phyloP scores from a whole-genome alignment of 2,329 filamentous ascomycete species.

The Ophiostoma populinum region DNA sequence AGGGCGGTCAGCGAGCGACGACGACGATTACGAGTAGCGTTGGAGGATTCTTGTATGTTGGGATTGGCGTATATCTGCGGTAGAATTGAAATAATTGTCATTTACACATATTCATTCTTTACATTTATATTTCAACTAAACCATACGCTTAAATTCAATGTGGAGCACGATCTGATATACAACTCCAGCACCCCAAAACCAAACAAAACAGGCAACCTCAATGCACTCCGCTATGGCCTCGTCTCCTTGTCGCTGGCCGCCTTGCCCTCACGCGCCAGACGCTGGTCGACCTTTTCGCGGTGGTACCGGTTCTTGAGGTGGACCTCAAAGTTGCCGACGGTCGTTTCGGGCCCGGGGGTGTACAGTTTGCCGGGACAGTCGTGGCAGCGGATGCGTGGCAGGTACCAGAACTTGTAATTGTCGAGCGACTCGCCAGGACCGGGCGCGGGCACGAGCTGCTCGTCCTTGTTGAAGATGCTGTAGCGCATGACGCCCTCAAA shows the following conservation, averaged over 20 bases:
- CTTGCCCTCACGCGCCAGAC: constrained; percentile 16
- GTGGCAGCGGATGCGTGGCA: constrained; percentile 77
- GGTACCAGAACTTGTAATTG: constrained; percentile 56
- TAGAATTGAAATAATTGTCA: too few relatives aligned
- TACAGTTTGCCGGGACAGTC: constrained; percentile 93
- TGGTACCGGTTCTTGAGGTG: constrained; percentile 78
- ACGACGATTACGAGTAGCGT: constrained; percentile 4
- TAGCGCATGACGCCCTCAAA: constrained; percentile 91
- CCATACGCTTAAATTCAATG: too few relatives aligned
- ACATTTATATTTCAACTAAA: too few relatives aligned
- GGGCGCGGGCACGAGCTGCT: constrained; percentile 39
- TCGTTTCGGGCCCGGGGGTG: constrained; percentile 70
- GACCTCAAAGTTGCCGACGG: constrained; percentile 80
- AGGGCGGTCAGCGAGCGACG: constrained; percentile 1
- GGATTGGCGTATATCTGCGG: too few relatives aligned
- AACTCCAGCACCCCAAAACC: too few relatives aligned
- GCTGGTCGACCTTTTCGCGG: constrained; percentile 48
- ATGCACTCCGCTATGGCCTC: too few relatives aligned
- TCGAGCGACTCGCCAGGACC: constrained; percentile 32
- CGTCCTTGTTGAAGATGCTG: constrained; percentile 60
- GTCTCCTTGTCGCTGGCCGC: too few relatives aligned
- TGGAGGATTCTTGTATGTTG: too few relatives aligned
- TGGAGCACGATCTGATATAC: too few relatives aligned
- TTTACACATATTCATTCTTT: too few relatives aligned
- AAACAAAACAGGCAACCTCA: not conserved